Base-by-base conservation (phyloP, 768 basidiomycete genomes). In the Vararia minispora region DNA sequence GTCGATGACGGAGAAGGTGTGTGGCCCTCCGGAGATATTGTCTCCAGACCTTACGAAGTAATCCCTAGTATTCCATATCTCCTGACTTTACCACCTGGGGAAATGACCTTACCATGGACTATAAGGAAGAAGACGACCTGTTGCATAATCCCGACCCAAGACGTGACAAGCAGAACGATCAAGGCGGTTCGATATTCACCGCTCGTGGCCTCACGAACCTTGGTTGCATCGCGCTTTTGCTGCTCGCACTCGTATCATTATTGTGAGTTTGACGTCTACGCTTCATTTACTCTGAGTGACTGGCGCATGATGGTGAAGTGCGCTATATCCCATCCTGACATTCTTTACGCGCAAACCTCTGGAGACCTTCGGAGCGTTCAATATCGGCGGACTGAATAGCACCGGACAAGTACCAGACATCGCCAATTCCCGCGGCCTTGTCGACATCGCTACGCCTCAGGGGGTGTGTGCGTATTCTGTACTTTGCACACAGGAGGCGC, bases 361-460 rank as follows among this genome's bases (percentile, higher is more conserved):
- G 23, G 34, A 32, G 27, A 38, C 21, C 17, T 23, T 30, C 16
- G 45, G 45, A 10, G 64, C 58, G 12, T 70, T 61, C 47, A 66
- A 66, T 41, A 50, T 69, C 23, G 69, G 68, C 12, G 68, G 67
- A 9, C 62, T 64, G 44, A 71, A 72, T 46, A 55, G 58, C 6
- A 58, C 67, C 0, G 70, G 70, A 5, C 70, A 72, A 44, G 60
- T 71, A 0, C 66, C 38, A n/a, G 18, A 20, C 14, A 21, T 39
- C 66, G 0, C 39, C 47, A 25, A 61, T 63, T 5, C 44, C 55
- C 16, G 53, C 8, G 46, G 45, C 2, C 45, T 69, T 20, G 62
- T 72, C 40, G 70, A 72, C 54, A 41, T 41, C 6, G 64, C 65
- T 39, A 72, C 70, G 11, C 70, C 69, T 5, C 12, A 41, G 3